These are phyloP conservation scores for Fraxinus nigra DNA, from an alignment of 305 asterid species.

Conservation along the genomic window DNA sequence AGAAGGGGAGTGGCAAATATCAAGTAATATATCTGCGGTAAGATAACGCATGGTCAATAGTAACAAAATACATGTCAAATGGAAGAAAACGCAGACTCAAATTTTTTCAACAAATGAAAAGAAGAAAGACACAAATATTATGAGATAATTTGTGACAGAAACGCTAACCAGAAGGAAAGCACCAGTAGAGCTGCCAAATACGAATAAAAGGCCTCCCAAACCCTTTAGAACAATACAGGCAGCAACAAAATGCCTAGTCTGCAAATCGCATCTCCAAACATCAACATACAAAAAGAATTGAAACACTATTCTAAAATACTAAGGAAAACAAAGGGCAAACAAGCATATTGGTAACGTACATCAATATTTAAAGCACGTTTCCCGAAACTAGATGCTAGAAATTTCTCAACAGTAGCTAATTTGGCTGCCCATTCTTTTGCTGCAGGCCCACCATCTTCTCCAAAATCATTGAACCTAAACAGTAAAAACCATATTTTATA, in stretches of 20 bases:
- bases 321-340: not conserved
- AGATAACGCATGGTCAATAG: not conserved
- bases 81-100: not conserved
- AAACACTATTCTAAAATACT: not conserved
- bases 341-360: constrained; percentile 33
- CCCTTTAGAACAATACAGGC: constrained; percentile 66
- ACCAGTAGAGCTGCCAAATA: constrained; percentile 72
- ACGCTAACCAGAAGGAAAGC: constrained; percentile 71
- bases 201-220: constrained; percentile 80
- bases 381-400: constrained; percentile 50
- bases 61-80: not conserved
- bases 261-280: constrained; percentile 27
- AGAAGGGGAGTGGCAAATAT: constrained; percentile 59
- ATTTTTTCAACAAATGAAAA: not conserved
- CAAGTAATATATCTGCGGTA: constrained; percentile 66
- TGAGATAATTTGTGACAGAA: not conserved
- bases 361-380: constrained; percentile 44
- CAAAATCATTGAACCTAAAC: constrained; percentile 79
- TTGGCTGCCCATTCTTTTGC: constrained; percentile 79
- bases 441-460: constrained; percentile 86
- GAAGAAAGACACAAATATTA: not conserved
- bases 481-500: not conserved
- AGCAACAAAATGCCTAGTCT: constrained; percentile 67
- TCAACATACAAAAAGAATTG: constrained; percentile 10
- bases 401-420: constrained; percentile 48